These are phyloP conservation scores for Aspergillus sojae DNA, from an alignment of 2,329 filamentous ascomycete genomes.

Conservation along the genomic window DNA sequence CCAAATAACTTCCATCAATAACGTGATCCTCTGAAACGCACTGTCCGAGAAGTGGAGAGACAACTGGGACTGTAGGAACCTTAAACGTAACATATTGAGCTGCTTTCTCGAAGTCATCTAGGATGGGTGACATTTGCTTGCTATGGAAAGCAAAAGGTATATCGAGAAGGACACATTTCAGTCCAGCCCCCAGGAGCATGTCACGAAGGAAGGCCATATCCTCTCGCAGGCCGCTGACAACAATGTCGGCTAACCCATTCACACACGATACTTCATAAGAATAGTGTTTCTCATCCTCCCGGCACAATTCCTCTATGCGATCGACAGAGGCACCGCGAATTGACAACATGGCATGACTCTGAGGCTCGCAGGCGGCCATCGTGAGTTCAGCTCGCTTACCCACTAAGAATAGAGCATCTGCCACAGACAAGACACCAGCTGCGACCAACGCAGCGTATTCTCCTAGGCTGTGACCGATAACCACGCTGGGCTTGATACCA, in stretches of 20 bases:
- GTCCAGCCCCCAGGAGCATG: conserved; percentile 53
- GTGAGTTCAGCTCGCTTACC: conserved; percentile 69
- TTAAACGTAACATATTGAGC: conserved; percentile 53
- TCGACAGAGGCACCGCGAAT: conserved; percentile 47
- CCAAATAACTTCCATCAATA: conserved; percentile 65
- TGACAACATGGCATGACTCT: conserved; percentile 69
- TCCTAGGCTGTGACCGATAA: conserved; percentile 53
- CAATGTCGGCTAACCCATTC: conserved; percentile 74
- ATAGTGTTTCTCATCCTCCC: conserved; percentile 25
- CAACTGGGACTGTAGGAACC: conserved; percentile 61
- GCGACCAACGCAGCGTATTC: conserved; percentile 41
- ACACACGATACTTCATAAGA: conserved; percentile 67
- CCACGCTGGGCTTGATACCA: conserved; percentile 48
- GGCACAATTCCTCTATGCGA: conserved; percentile 42
- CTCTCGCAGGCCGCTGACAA: conserved; percentile 65
- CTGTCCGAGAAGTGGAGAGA: conserved; percentile 68
- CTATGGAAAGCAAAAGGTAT: conserved; percentile 61
- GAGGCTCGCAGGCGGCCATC: conserved; percentile 64
- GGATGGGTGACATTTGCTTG: conserved; percentile 20
- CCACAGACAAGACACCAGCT: conserved; percentile 38
- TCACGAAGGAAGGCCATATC: conserved; percentile 60
- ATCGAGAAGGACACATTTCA: conserved; percentile 65
- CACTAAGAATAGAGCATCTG: conserved; percentile 64
- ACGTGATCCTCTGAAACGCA: conserved; percentile 58
- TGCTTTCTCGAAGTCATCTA: conserved; percentile 19